Conservation (phyloP, 2,329 filamentous ascomycete species). For the Xylaria sp. region DNA sequence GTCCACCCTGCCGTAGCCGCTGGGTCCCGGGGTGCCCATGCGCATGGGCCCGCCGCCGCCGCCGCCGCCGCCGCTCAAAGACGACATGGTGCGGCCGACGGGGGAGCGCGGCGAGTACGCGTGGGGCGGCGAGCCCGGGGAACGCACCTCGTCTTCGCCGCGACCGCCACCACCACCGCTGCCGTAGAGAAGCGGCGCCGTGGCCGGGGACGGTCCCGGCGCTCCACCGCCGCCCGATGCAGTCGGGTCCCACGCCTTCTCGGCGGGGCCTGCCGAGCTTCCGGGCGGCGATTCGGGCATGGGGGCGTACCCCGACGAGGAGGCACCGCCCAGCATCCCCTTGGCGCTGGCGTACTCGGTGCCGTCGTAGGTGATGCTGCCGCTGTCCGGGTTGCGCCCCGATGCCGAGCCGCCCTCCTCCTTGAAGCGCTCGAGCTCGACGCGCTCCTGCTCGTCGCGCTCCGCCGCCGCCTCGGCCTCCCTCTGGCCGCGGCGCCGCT, state of each 20-base stretch:
- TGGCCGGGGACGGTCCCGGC: constrained; percentile 4
- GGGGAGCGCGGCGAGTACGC: constrained; percentile 23
- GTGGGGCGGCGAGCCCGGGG: constrained; percentile 24
- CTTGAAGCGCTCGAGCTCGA: constrained; percentile 55
- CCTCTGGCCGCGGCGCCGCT: constrained; percentile 53
- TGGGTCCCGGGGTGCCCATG: constrained; percentile 32
- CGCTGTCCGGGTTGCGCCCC: constrained; percentile 53
- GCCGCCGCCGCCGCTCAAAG: no score
- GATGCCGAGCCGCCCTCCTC: no score
- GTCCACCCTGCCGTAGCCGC: constrained; percentile 19
- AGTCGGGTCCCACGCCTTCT: constrained; percentile 37
- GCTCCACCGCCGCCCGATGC: no score
- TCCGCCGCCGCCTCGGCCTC: constrained; percentile 54
- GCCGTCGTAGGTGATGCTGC: constrained; percentile 44
- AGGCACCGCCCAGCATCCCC: constrained; percentile 32
- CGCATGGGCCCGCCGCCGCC: constrained; percentile 31
- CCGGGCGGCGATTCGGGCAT: constrained; percentile 36
- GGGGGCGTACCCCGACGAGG: no score
- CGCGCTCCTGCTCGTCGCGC: constrained; percentile 49
- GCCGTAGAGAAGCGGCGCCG: constrained; percentile 35
- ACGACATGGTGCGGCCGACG: constrained; percentile 34
- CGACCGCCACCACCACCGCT: no score
- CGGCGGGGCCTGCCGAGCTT: constrained; percentile 29
- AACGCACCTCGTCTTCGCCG: constrained; percentile 14
- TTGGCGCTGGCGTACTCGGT: constrained; percentile 43